phyloP scores from a whole-genome alignment of 495 filamentous ascomycete genomes.

The Acidomyces sp. region DNA sequence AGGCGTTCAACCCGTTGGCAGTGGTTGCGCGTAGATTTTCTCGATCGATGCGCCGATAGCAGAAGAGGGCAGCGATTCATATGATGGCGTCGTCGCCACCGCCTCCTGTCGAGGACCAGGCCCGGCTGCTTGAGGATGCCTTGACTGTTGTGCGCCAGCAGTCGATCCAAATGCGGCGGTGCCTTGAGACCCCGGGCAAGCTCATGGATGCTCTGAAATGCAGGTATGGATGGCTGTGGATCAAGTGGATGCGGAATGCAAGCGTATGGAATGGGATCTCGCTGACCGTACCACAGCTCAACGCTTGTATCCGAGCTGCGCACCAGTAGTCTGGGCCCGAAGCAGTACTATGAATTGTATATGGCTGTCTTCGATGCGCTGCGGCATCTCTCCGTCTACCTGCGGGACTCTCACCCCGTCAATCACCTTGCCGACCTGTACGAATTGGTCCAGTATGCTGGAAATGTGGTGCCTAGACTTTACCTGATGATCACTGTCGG shows the following conservation, averaged over 20 bases:
- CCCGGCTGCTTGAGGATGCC: constrained; percentile 90
- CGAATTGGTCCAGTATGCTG: constrained; percentile 97
- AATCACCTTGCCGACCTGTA: constrained; percentile 97
- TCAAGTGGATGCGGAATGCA: no score
- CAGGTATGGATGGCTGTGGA: constrained; percentile 81
- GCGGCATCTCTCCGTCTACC: constrained; percentile 89
- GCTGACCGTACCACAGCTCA: constrained; percentile 45
- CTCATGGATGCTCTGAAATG: constrained; percentile 99
- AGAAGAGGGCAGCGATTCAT: neutral
- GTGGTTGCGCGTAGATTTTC: no score
- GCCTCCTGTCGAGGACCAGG: constrained; percentile 65
- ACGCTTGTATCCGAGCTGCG: constrained; percentile 94
- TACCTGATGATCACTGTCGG: constrained; percentile 99
- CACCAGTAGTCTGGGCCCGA: constrained; percentile 87
- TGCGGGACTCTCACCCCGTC: constrained; percentile 91
- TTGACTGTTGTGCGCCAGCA: constrained; percentile 92
- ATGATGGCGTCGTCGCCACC: constrained; percentile 18
- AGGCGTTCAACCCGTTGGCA: no score
- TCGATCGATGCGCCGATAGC: neutral
- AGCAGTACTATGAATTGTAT: constrained; percentile 99
- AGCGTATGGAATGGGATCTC: no score
- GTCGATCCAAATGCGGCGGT: constrained; percentile 90
- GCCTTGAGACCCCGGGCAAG: constrained; percentile 92
- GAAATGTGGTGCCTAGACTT: constrained; percentile 89
- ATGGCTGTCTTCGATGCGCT: constrained; percentile 98